phyloP scores from a whole-genome alignment of 164 flowering plant genomes.

The Chimonanthus praecox region DNA sequence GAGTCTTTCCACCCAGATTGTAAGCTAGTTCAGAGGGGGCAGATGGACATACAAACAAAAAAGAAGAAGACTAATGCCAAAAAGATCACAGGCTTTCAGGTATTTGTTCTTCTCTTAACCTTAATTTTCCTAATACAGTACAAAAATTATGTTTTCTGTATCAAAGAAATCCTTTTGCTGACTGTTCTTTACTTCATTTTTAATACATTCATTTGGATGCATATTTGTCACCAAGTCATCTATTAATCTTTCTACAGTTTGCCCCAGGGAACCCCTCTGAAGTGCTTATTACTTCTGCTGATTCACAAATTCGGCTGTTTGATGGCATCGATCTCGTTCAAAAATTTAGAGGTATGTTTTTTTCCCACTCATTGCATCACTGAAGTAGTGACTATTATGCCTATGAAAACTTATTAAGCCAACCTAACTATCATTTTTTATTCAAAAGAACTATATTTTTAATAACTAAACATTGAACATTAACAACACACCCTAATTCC shows the following conservation, averaged over 20 bases:
- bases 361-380: too few relatives aligned
- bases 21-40: slow-evolving; percentile 48
- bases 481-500: neutral
- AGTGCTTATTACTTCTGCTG: slow-evolving; percentile 81
- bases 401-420: too few relatives aligned
- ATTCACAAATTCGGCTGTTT: slow-evolving; percentile 56
- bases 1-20: slow-evolving; percentile 33
- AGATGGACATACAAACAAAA: slow-evolving; percentile 43
- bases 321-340: slow-evolving; percentile 53
- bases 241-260: slow-evolving; percentile 39
- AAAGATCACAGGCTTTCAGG: slow-evolving; percentile 96
- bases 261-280: slow-evolving; percentile 65
- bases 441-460: too few relatives aligned
- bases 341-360: slow-evolving; percentile 61
- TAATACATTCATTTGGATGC: neutral
- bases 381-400: too few relatives aligned
- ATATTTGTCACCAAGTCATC: neutral
- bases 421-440: too few relatives aligned
- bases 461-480: neutral
- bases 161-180: neutral
- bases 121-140: neutral
- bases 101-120: slow-evolving; percentile 13
- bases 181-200: neutral
- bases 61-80: slow-evolving; percentile 54
- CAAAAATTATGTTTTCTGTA: too few relatives aligned